Evolutionary conservation across 164 flowering plant species (phyloP), one percentile per base, ranked within the genome.

Genomic region (Buxus sempervirens): DNA sequence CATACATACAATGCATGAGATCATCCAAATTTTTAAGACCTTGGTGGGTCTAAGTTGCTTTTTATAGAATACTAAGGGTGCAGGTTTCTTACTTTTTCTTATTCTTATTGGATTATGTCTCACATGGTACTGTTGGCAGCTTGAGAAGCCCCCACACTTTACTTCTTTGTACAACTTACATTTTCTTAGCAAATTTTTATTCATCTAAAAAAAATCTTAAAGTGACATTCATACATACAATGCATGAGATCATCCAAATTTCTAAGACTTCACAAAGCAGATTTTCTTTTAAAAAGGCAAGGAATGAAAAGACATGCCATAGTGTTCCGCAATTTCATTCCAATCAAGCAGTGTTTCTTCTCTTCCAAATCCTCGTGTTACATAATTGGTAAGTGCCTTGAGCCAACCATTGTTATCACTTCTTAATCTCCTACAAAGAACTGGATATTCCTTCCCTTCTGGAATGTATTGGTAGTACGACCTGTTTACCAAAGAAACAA

Each of bases 401-500:
- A 76, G 24, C 88, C 88, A 84, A 79, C 82, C 78, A 19, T 62
- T 66, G 28, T 67, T 64, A 26, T 67, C 73, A 20, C 63, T 62
- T 38, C 69, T 81, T 51, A 79, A 64, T 72, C 70, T 88, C 76
- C 98, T 84, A 64, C 87, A 91, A 0, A 91, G 72, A 71, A 91
- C 85, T 0, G 98, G 98, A 78, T 85, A 91, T 64, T 93, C 97
- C 78, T 88, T 88, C 63, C 91, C 98, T 71, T 91, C 89, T 0
- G 98, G 96, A 69, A 94, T 85, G 69, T 82, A 82, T 56, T 94
- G 93, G 75, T 83, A 90, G 67, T 94, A 94, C 61, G 88, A 72
- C 98, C 98, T 93, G 79, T 23, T 61, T 61, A 9, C 38, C 64
- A 58, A 55, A 71, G 36, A 56, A 55, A 57, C 18, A 54, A 60